These are phyloP conservation scores for Epichloe festucae DNA, from an alignment of 2,329 filamentous ascomycete genomes.

Conservation along the genomic window DNA sequence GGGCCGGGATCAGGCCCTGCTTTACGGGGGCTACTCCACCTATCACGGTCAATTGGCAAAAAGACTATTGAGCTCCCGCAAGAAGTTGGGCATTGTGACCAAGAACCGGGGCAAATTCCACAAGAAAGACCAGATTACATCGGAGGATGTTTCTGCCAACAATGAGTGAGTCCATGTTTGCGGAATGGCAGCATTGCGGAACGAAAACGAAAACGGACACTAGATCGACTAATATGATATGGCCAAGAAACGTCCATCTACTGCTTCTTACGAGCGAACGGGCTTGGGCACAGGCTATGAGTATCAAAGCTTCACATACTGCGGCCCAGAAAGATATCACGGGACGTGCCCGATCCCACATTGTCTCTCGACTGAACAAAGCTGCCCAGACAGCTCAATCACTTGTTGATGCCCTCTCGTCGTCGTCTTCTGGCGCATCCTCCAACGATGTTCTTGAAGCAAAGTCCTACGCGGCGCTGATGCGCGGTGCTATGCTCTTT, in stretches of 20 bases:
- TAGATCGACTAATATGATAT: background rate
- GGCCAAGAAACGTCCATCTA: constrained; percentile 57
- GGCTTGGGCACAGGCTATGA: constrained; percentile 92
- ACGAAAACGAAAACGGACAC: constrained; percentile 3
- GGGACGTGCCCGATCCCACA: constrained; percentile 71
- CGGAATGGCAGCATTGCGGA: background rate
- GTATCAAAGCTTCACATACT: constrained; percentile 73
- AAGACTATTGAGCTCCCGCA: constrained; percentile 69
- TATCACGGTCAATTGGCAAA: constrained; percentile 73
- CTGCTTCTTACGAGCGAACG: constrained; percentile 77
- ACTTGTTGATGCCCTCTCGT: constrained; percentile 53
- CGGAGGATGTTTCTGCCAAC: constrained; percentile 51
- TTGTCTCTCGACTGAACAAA: constrained; percentile 76
- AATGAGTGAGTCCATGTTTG: constrained; percentile 3
- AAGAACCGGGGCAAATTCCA: constrained; percentile 79
- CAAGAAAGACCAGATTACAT: constrained; percentile 54
- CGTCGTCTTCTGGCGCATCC: constrained; percentile 52
- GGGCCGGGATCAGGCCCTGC: constrained; percentile 68
- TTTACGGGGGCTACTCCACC: constrained; percentile 77
- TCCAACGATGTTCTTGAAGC: constrained; percentile 70
- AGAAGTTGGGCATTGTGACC: constrained; percentile 72
- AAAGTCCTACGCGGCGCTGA: constrained; percentile 64
- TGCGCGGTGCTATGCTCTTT: constrained; percentile 67
- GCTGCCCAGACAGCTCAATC: constrained; percentile 56
- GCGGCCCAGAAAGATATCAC: constrained; percentile 68